Conservation (phyloP, 2,329 filamentous ascomycete genomes). For the Emmonsia crescens region DNA sequence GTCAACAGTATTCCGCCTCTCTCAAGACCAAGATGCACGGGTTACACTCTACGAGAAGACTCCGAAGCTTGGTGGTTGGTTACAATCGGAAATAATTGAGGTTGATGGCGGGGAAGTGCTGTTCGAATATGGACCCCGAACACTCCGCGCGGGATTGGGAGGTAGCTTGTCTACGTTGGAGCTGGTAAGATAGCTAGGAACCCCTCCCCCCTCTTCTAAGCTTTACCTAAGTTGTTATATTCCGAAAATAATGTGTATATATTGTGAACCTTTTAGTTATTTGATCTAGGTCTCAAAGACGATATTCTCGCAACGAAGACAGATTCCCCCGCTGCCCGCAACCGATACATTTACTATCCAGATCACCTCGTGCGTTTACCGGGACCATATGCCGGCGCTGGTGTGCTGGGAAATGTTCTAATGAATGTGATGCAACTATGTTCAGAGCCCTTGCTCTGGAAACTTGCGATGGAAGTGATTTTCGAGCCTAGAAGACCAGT, state of each 20-base stretch:
- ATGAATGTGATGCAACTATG: constrained; percentile 28
- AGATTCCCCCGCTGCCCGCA: constrained; percentile 42
- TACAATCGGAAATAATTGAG: constrained; percentile 54
- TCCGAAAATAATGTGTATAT: not conserved
- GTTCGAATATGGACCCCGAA: constrained; percentile 77
- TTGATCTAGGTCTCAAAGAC: constrained; percentile 45
- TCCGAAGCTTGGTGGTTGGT: constrained; percentile 68
- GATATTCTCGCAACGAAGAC: constrained; percentile 46
- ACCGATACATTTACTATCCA: constrained; percentile 80
- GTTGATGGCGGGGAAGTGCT: constrained; percentile 54
- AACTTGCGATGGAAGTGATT: constrained; percentile 21
- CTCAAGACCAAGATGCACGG: constrained; percentile 55
- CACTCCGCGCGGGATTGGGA: constrained; percentile 48
- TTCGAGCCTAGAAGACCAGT: constrained; percentile 22
- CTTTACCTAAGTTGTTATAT: constrained; percentile 5
- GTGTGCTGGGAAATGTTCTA: constrained; percentile 19
- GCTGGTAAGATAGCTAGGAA: constrained; percentile 44
- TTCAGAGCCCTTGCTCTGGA: constrained; percentile 38
- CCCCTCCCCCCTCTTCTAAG: constrained; percentile 1
- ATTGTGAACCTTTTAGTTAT: constrained; percentile 36
- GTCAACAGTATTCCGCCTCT: constrained; percentile 64
- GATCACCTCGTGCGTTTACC: constrained; percentile 63
- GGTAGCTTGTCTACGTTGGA: constrained; percentile 59
- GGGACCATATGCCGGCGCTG: constrained; percentile 24
- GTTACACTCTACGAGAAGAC: constrained; percentile 74